These are phyloP conservation scores for Wallemia mellicola DNA, from an alignment of 1,284 basidiomycete genomes.

Conservation along the genomic window DNA sequence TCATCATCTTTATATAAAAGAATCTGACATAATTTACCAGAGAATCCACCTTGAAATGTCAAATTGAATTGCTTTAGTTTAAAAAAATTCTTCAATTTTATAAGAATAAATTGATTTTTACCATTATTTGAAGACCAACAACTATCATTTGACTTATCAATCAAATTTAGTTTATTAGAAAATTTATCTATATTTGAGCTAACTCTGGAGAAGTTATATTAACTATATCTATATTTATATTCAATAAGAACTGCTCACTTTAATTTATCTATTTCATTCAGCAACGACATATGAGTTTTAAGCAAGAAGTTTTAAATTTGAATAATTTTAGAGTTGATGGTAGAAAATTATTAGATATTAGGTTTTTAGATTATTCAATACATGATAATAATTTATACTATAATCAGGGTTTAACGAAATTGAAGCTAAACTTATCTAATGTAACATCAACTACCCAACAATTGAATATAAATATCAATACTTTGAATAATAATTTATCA, in stretches of 20 bases:
- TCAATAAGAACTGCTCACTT: too few species aligned
- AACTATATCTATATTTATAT: too few species aligned
- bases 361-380: not conserved
- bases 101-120: not conserved
- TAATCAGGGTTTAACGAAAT: not conserved
- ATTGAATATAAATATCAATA: not conserved
- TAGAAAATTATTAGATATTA: not conserved
- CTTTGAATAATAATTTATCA: not conserved
- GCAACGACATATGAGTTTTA: not conserved
- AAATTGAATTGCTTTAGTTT: not conserved
- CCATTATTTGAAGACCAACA: not conserved
- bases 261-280: too few species aligned
- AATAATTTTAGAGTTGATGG: not conserved
- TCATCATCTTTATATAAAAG: not conserved
- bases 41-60: conserved; percentile 1
- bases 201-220: too few species aligned
- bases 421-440: not conserved
- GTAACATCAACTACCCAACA: not conserved
- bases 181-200: not conserved
- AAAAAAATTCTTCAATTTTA: not conserved
- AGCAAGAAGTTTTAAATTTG: not conserved
- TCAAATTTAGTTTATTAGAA: not conserved
- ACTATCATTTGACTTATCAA: not conserved
- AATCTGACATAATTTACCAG: not conserved
- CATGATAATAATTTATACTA: not conserved